Percentiles rank a stretch among this genome's conserved stretches.
Evolutionary conservation across 768 basidiomycete genomes (phyloP).

Genomic region (Boletales sp.): DNA sequence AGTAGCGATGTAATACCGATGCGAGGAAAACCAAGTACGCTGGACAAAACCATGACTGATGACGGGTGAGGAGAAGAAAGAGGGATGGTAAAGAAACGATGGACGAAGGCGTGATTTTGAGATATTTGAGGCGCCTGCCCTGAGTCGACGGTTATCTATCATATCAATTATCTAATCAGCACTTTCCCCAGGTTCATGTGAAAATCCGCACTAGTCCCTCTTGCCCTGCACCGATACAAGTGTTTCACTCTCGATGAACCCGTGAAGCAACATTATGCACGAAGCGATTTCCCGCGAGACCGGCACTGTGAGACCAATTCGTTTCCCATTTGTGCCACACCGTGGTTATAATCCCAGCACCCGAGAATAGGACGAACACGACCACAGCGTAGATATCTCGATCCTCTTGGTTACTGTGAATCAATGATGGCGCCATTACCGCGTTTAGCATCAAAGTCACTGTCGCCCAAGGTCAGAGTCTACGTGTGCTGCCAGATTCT

Average conservation of each 20-base stretch:
- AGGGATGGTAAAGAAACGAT: slow-evolving; percentile 1
- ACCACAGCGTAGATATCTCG: too few species aligned
- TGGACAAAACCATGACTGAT: slow-evolving; percentile 66
- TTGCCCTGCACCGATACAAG: background rate
- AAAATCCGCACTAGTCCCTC: background rate
- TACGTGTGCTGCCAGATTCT: too few species aligned
- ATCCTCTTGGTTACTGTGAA: too few species aligned
- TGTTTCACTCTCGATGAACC: background rate
- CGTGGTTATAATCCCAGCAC: too few species aligned
- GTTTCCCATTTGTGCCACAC: too few species aligned
- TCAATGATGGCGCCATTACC: too few species aligned
- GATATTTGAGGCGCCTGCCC: slow-evolving; percentile 28
- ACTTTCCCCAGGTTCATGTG: slow-evolving; percentile 17
- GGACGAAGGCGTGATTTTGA: slow-evolving; percentile 26
- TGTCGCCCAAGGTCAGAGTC: too few species aligned
- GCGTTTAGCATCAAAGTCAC: too few species aligned
- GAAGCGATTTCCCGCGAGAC: too few species aligned
- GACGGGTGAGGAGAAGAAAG: slow-evolving; percentile 16
- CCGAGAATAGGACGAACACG: too few species aligned
- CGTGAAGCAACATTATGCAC: too few species aligned
- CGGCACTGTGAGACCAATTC: too few species aligned
- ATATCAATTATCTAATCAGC: slow-evolving; percentile 17
- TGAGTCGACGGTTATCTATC: slow-evolving; percentile 26
- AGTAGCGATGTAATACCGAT: slow-evolving; percentile 45
- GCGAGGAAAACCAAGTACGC: slow-evolving; percentile 90